A percentile compares a stretch with the other conserved stretches of the same genome.
phyloP scores from a whole-genome alignment of 108 stramenopile genomes.

The Mediolabrus comicus region DNA sequence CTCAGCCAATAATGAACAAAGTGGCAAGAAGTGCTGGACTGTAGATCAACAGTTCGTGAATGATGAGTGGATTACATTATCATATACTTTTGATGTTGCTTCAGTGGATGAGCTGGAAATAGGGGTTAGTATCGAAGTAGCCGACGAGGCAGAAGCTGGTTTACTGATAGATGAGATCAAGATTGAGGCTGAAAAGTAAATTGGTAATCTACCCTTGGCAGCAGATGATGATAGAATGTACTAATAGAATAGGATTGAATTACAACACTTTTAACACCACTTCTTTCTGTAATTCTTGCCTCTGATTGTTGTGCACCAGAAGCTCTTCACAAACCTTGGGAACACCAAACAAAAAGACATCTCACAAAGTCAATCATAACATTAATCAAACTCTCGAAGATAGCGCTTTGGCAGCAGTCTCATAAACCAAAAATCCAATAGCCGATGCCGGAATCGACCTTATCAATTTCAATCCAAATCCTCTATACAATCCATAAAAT shows the following conservation, averaged over 20 bases:
- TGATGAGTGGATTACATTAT: not conserved
- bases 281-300: no score
- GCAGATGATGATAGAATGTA: not conserved
- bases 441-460: slow-evolving; percentile 76
- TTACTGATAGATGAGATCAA: not conserved
- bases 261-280: no score
- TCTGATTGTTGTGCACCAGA: no score
- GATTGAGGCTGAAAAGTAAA: not conserved
- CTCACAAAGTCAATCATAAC: no score
- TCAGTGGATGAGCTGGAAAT: not conserved
- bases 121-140: not conserved
- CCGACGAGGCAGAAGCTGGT: not conserved
- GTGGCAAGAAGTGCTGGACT: not conserved
- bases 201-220: not conserved
- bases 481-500: slow-evolving; percentile 66
- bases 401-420: slow-evolving; percentile 43
- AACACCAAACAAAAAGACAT: no score
- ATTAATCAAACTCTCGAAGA: not conserved
- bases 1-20: not conserved
- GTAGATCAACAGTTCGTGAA: not conserved
- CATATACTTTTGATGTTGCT: not conserved
- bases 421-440: slow-evolving; percentile 78
- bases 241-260: not conserved
- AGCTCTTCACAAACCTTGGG: no score
- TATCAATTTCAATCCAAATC: slow-evolving; percentile 77